Percentiles rank a stretch among this genome's conserved stretches.
phyloP scores from a whole-genome alignment of 495 filamentous ascomycete species.

The Xylaria intraflava region DNA sequence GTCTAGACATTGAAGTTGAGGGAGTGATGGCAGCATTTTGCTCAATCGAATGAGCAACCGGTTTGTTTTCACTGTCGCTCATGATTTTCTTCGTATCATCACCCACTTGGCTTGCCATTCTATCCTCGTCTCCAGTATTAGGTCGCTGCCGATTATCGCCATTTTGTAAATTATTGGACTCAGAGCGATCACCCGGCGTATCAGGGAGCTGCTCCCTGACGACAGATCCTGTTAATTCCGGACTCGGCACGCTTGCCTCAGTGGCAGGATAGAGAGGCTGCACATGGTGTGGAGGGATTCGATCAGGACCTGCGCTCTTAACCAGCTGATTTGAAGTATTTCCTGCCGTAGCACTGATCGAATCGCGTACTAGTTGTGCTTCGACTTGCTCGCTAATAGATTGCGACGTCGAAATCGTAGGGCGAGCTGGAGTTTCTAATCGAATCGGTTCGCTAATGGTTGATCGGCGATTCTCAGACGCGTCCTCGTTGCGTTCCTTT shows the following conservation, averaged over 20 bases:
- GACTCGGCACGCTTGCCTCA: neutral
- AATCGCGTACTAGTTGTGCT: constrained; percentile 36
- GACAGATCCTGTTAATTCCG: neutral
- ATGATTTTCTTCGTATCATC: neutral
- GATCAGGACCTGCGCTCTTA: neutral
- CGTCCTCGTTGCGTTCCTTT: neutral
- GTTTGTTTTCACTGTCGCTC: neutral
- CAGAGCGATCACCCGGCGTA: neutral
- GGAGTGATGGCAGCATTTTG: neutral
- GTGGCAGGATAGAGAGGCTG: neutral
- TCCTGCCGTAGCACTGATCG: constrained; percentile 11
- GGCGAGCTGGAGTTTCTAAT: constrained; percentile 3
- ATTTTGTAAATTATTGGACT: neutral
- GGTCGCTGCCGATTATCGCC: neutral
- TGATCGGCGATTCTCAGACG: neutral
- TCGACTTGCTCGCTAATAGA: constrained; percentile 28
- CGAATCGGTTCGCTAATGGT: neutral
- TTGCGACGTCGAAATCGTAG: constrained; percentile 15
- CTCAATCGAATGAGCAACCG: neutral
- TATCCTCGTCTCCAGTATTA: neutral
- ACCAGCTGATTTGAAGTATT: neutral
- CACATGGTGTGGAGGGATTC: neutral
- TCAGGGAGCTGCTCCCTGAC: neutral
- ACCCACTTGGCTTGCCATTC: neutral
- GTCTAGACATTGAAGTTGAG: neutral